Conservation (phyloP, 257 asterid genomes). For the Asclepias syriaca region DNA sequence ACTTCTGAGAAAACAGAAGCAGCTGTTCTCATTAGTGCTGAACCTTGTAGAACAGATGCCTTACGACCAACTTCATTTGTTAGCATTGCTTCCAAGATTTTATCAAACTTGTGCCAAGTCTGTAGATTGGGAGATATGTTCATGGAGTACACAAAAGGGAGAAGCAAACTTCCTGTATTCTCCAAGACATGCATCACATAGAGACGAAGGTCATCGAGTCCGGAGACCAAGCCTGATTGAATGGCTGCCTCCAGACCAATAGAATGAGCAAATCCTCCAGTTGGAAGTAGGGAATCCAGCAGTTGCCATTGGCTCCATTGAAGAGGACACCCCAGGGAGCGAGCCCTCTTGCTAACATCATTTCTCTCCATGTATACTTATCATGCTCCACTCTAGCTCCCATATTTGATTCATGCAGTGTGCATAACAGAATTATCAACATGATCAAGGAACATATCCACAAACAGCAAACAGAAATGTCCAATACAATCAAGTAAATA, state of each 20-base stretch:
- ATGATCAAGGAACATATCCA: background rate
- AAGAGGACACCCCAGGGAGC: slow-evolving; percentile 25
- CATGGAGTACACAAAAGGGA: slow-evolving; percentile 62
- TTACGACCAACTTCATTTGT: slow-evolving; percentile 76
- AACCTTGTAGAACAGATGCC: slow-evolving; percentile 80
- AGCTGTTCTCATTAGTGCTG: slow-evolving; percentile 82
- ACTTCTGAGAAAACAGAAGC: slow-evolving; percentile 63
- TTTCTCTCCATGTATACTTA: slow-evolving; percentile 12
- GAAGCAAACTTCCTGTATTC: slow-evolving; percentile 83
- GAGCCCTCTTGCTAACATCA: slow-evolving; percentile 12
- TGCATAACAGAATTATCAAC: background rate
- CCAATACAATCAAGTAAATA: background rate
- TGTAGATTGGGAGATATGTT: slow-evolving; percentile 47
- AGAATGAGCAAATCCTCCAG: slow-evolving; percentile 98
- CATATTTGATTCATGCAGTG: slow-evolving; percentile 8
- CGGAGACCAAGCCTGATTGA: slow-evolving; percentile 57
- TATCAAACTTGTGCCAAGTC: slow-evolving; percentile 61
- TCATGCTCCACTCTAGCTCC: slow-evolving; percentile 8
- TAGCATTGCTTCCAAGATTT: slow-evolving; percentile 49
- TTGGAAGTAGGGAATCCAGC: slow-evolving; percentile 85
- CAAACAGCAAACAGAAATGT: background rate
- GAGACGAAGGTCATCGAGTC: slow-evolving; percentile 47
- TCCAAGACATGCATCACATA: slow-evolving; percentile 54
- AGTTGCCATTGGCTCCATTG: slow-evolving; percentile 95
- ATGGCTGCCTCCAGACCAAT: slow-evolving; percentile 86